phyloP scores from a whole-genome alignment of 2,329 filamentous ascomycete species.

The Tolypocladium guangdongense region DNA sequence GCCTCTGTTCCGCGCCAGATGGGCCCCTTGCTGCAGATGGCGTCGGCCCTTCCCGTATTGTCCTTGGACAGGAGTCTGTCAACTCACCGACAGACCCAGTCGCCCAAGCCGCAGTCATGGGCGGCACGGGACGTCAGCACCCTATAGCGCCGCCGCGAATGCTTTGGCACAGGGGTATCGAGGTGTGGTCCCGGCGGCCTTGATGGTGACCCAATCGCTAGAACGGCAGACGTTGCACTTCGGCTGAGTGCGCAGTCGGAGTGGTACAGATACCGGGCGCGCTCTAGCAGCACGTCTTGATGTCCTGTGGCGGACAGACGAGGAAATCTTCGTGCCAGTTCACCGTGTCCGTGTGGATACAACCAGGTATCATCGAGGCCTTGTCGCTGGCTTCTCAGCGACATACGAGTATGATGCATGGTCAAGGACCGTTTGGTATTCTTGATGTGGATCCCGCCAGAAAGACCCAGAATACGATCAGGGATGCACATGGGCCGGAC shows the following conservation, averaged over 20 bases:
- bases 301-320: background rate
- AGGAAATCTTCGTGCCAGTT: background rate
- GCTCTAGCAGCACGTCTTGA: background rate
- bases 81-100: background rate
- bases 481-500: background rate
- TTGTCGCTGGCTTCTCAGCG: background rate
- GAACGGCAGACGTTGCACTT: slow-evolving; percentile 2
- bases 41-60: background rate
- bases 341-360: too few species aligned
- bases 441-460: too few species aligned
- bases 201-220: slow-evolving; percentile 3
- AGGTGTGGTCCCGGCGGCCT: background rate
- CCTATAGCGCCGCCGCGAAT: background rate
- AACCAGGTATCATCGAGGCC: background rate
- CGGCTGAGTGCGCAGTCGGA: slow-evolving; percentile 4
- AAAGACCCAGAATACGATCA: background rate
- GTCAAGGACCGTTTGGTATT: background rate
- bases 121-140: background rate
- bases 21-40: background rate
- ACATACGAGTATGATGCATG: too few species aligned
- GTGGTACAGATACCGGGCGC: background rate
- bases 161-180: background rate
- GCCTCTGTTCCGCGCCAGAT: background rate
- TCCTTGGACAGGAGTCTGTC: background rate
- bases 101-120: background rate